Evolutionary conservation across 2,329 filamentous ascomycete species (phyloP), one percentile per base, ranked within the genome.

Genomic region (Pseudogymnoascus sp.): DNA sequence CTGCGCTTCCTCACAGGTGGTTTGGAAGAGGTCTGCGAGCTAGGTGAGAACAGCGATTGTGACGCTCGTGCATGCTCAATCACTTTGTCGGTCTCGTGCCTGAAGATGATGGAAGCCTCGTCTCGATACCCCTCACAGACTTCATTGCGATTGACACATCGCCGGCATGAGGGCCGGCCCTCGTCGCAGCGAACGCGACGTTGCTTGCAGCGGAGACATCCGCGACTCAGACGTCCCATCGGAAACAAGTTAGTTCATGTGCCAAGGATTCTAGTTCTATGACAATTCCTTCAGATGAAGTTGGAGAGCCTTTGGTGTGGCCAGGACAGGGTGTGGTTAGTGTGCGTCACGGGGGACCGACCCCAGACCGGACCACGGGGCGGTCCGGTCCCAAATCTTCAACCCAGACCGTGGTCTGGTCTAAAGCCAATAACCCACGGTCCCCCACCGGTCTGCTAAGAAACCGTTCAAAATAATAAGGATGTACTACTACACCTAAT

Each of bases 51-150:
- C 39, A 42, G 39, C 39, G 16, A 42, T 21, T 42, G 39, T 42
- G 39, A 42, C 7, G 39, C 39, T 21, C 16, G 39, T 42, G 8
- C 39, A 42, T 42, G 8, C 16, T 18, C 39, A 42, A 42, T 42
- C 39, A 73, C 66, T 61, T 74, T 75, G 36, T 69, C 63, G 0
- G 74, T 76, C 65, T 77, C 74, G 60, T 76, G 65, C 2, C 75
- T 71, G 62, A 77, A 77, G 29, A 76, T 68, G 16, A 77, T 67
- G n/a, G 72, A 71, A 6, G 68, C 64, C 29, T 77, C 73, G 18
- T 77, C 76, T 31, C 75, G 69, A 65, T 77, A 77, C 10, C 75
- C 75, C 29, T 74, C 71, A 62, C 76, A 77, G 7, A 73, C 60
- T 62, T 77, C 76, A 36, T 72, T 70, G 45, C 75, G 76, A 14